phyloP scores from a whole-genome alignment of 2,329 filamentous ascomycete species.

The Diplodia seriata region DNA sequence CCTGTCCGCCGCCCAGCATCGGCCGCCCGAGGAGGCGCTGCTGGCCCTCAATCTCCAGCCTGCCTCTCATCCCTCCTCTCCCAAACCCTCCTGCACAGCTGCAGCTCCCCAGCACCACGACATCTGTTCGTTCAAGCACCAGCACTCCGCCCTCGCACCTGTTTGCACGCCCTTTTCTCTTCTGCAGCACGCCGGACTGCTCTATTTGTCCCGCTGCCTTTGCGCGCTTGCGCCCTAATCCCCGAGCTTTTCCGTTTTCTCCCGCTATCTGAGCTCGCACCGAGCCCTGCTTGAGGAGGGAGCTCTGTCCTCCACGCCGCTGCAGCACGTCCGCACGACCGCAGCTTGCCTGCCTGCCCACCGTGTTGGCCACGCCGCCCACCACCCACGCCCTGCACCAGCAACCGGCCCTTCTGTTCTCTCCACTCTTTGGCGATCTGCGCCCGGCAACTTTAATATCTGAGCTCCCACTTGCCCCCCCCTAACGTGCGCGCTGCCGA shows the following conservation, averaged over 20 bases:
- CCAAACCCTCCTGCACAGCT: constrained; percentile 24
- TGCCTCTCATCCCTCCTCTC: constrained; percentile 27
- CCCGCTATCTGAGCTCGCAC: constrained; percentile 10
- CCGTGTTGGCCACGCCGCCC: constrained; percentile 30
- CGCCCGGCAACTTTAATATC: constrained; percentile 32
- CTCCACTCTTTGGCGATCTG: constrained; percentile 32
- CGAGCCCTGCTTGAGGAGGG: constrained; percentile 10
- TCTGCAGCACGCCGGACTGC: constrained; percentile 12
- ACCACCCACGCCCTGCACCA: constrained; percentile 27
- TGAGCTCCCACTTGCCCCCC: constrained; percentile 31
- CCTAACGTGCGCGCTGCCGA: constrained; percentile 28
- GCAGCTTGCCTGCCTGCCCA: constrained; percentile 20
- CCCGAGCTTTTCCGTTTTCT: constrained; percentile 27
- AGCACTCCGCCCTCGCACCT: background rate
- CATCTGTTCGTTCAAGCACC: constrained; percentile 17
- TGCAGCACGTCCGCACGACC: constrained; percentile 12
- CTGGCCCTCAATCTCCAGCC: constrained; percentile 26
- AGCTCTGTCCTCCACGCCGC: constrained; percentile 25
- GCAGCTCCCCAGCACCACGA: constrained; percentile 17
- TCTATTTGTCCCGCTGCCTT: constrained; percentile 1
- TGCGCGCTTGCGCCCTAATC: constrained; percentile 6
- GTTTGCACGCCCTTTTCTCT: constrained; percentile 2
- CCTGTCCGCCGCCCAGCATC: constrained; percentile 25
- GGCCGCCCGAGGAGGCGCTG: constrained; percentile 16
- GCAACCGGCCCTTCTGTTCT: constrained; percentile 32